Evolutionary conservation across 768 basidiomycete genomes (phyloP).

Genomic region (Leccinellum albellum): DNA sequence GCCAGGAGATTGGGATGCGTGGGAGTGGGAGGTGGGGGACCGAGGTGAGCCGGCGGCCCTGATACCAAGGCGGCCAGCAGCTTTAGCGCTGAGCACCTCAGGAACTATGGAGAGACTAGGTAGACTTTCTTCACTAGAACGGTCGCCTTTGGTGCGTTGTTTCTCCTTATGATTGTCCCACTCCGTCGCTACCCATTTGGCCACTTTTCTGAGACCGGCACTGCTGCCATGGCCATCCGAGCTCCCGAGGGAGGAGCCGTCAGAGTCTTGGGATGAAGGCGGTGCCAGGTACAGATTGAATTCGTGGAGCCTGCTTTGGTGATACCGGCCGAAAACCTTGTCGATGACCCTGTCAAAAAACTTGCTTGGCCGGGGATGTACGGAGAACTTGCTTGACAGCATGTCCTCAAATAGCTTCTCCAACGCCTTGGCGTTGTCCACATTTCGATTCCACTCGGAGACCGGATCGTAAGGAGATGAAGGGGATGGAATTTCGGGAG

Average conservation of each 20-base stretch:
- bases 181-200: constrained; percentile 35
- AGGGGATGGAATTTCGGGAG: constrained; percentile 6
- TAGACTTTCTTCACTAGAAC: constrained; percentile 27
- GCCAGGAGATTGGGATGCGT: constrained; percentile 54
- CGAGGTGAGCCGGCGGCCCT: constrained; percentile 10
- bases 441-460: constrained; percentile 40
- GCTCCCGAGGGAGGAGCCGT: constrained; percentile 21
- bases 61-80: constrained; percentile 38
- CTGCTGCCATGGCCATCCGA: constrained; percentile 25
- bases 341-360: constrained; percentile 45
- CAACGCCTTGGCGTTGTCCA: constrained; percentile 40
- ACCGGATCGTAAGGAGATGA: constrained; percentile 21
- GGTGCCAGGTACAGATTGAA: constrained; percentile 61
- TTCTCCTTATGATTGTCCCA: constrained; percentile 32
- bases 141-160: constrained; percentile 19
- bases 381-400: constrained; percentile 48
- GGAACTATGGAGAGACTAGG: constrained; percentile 21
- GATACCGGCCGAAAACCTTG: constrained; percentile 48
- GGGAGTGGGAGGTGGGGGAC: constrained; percentile 24
- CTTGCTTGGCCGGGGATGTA: constrained; percentile 51
- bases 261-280: constrained; percentile 20
- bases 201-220: constrained; percentile 28
- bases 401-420: constrained; percentile 60
- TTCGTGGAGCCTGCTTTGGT: constrained; percentile 41
- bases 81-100: constrained; percentile 33